phyloP scores from a whole-genome alignment of 257 asterid species.

The Craterostigma plantagineum region DNA sequence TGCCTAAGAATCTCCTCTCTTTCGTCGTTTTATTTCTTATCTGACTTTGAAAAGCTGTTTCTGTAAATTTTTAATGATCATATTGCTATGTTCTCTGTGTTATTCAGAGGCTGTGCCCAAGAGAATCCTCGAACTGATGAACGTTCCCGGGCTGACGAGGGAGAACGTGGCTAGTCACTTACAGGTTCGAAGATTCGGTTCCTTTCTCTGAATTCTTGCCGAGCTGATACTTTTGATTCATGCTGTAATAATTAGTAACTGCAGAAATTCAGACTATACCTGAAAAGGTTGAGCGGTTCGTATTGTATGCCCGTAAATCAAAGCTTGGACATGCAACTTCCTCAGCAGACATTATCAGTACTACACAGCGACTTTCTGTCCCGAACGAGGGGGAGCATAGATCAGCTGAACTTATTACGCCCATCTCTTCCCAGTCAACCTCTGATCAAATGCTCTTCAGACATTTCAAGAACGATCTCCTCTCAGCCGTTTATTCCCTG shows the following conservation, averaged over 20 bases:
- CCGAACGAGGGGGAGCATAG: constrained; percentile 33
- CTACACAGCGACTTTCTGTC: constrained; percentile 50
- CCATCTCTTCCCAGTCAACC: constrained; percentile 28
- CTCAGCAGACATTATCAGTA: constrained; percentile 53
- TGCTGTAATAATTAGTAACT: constrained; percentile 3
- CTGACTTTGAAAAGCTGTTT: too few species aligned
- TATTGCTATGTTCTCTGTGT: too few species aligned
- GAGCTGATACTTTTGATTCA: neutral
- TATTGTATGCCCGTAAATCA: too few species aligned
- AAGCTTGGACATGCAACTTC: constrained; percentile 14
- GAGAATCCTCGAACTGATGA: constrained; percentile 76
- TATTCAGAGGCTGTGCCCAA: constrained; percentile 80
- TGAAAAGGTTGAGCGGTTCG: constrained; percentile 56
- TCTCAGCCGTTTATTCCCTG: too few species aligned
- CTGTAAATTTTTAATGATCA: too few species aligned
- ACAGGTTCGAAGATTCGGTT: constrained; percentile 34
- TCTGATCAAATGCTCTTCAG: too few species aligned
- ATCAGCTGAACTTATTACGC: constrained; percentile 35
- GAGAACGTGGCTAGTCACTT: constrained; percentile 90
- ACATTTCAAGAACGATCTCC: too few species aligned
- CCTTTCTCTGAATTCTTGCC: constrained; percentile 4
- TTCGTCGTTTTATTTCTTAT: neutral
- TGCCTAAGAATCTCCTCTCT: constrained; percentile 7
- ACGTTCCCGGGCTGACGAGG: constrained; percentile 71
- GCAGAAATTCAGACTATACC: constrained; percentile 71